phyloP scores from a whole-genome alignment of 2,329 filamentous ascomycete genomes.

The Ceratocystis cubensis region DNA sequence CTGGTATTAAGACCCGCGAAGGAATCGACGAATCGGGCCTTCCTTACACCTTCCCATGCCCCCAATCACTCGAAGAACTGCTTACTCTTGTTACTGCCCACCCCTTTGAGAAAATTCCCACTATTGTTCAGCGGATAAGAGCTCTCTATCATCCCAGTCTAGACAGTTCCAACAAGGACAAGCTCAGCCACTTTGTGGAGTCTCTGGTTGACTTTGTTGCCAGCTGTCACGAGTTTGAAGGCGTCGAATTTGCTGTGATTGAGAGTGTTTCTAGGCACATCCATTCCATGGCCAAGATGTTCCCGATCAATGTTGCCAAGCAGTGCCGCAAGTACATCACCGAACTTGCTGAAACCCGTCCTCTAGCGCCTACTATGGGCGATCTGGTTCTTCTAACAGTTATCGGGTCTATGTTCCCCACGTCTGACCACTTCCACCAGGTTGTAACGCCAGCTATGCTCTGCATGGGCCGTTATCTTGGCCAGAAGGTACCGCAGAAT shows the following conservation, averaged over 20 bases:
- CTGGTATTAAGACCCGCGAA: conserved; percentile 30
- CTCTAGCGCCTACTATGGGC: conserved; percentile 39
- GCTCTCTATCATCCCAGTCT: conserved; percentile 86
- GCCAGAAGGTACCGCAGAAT: conserved; percentile 55
- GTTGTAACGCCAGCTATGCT: conserved; percentile 84
- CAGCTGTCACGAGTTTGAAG: conserved; percentile 31
- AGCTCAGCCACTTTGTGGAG: conserved; percentile 55
- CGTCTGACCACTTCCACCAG: conserved; percentile 93
- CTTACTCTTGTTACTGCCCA: conserved; percentile 52
- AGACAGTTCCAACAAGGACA: conserved; percentile 70
- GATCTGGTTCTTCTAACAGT: conserved; percentile 77
- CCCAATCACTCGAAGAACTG: conserved; percentile 63
- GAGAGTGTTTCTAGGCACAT: conserved; percentile 79
- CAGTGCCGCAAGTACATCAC: conserved; percentile 64
- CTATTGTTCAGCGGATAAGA: conserved; percentile 76
- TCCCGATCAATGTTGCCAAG: conserved; percentile 62
- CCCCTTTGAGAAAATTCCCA: conserved; percentile 53
- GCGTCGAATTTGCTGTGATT: conserved; percentile 49
- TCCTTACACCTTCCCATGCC: conserved; percentile 78
- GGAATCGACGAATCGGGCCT: conserved; percentile 44
- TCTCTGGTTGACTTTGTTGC: conserved; percentile 52
- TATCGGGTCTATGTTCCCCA: conserved; percentile 75
- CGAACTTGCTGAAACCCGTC: conserved; percentile 38
- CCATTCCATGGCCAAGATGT: conserved; percentile 82
- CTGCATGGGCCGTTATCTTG: conserved; percentile 70